Evolutionary conservation across 371 early-diverging fungal species (phyloP).

Genomic region (Zychaea mexicana): DNA sequence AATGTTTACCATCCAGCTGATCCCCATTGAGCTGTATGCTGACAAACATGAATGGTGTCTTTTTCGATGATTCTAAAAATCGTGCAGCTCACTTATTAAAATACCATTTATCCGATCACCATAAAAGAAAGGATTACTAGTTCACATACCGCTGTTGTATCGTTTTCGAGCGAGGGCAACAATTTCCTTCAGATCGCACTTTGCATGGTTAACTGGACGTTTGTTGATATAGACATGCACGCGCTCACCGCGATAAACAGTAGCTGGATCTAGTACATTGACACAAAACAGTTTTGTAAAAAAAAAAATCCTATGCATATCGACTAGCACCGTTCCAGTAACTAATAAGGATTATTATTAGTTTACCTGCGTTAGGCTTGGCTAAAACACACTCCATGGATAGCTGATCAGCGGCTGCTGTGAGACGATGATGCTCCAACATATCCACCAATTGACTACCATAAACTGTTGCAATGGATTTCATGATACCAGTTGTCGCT

Average conservation of each 20-base stretch:
- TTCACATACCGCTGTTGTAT: slow-evolving; percentile 20
- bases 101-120: slow-evolving; percentile 43
- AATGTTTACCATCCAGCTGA: not conserved
- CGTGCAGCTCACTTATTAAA: not conserved
- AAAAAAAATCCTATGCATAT: not conserved
- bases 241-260: slow-evolving; percentile 36
- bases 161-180: slow-evolving; percentile 21
- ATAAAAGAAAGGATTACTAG: too few species aligned
- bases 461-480: slow-evolving; percentile 21
- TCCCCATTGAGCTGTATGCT: too few species aligned
- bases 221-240: slow-evolving; percentile 42
- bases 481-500: slow-evolving; percentile 13
- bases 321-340: slow-evolving; percentile 3
- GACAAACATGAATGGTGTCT: too few species aligned
- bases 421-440: slow-evolving; percentile 9
- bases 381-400: slow-evolving; percentile 28
- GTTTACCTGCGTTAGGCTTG: slow-evolving; percentile 27
- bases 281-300: not conserved
- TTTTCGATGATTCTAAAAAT: too few species aligned
- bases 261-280: slow-evolving; percentile 34
- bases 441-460: slow-evolving; percentile 22
- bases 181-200: slow-evolving; percentile 40
- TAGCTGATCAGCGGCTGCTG: not conserved
- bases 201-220: slow-evolving; percentile 36
- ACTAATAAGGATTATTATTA: too few species aligned